phyloP scores from a whole-genome alignment of 495 filamentous ascomycete species.

The Parathielavia hyrcaniae region DNA sequence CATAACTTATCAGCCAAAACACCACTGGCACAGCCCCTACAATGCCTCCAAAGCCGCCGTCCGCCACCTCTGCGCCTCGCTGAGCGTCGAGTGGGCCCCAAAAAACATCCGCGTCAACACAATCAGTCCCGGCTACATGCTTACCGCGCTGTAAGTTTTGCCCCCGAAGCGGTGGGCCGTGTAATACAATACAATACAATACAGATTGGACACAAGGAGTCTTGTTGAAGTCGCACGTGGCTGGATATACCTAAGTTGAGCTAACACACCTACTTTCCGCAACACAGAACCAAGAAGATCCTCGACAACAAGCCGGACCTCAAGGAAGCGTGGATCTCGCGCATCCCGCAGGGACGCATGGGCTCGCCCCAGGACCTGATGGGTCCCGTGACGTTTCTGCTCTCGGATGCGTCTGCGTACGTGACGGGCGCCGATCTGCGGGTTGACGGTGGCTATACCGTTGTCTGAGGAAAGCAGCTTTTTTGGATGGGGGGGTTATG shows the following conservation, averaged over 20 bases:
- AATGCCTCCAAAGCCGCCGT: constrained; percentile 88
- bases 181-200: too few species aligned
- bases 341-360: constrained; percentile 90
- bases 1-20: too few species aligned
- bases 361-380: constrained; percentile 86
- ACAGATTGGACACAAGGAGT: too few species aligned
- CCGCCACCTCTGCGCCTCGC: constrained; percentile 67
- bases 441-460: constrained; percentile 87
- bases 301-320: constrained; percentile 87
- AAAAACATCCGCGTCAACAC: constrained; percentile 86
- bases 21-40: constrained; percentile 72
- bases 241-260: neutral
- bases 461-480: constrained; percentile 46
- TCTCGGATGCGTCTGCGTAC: constrained; percentile 78
- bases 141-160: constrained; percentile 72
- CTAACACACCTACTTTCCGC: neutral
- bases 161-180: too few species aligned
- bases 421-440: constrained; percentile 86
- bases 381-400: constrained; percentile 85
- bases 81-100: constrained; percentile 92
- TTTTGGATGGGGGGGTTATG: too few species aligned
- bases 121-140: constrained; percentile 89
- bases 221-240: too few species aligned
- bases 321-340: constrained; percentile 76
- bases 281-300: constrained; percentile 78